Base-by-base conservation (phyloP, 2,329 filamentous ascomycete species). In the Daldinia eschscholtzii region DNA sequence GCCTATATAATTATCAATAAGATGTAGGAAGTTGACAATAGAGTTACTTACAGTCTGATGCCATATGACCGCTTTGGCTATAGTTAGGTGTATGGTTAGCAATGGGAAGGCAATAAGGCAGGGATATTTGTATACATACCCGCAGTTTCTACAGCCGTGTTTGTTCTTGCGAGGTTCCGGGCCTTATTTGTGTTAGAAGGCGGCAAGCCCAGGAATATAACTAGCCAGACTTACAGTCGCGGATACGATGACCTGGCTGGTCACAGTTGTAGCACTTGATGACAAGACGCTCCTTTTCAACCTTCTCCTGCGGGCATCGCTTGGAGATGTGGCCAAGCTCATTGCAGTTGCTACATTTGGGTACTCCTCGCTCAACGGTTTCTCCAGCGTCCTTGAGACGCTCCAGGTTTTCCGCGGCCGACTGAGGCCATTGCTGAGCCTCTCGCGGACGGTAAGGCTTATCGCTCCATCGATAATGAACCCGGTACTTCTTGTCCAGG, bases 71-170 rank as follows among this genome's bases (percentile, higher is more conserved):
- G 23, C 80, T 79, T 79, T 88, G 79, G 6, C 84, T 77, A 67
- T 44, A 70, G 44, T 65, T 26, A 33, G 53, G 7, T 0, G 37
- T 71, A 67, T 50, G 55, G 46, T 73, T 61, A 65, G 63, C 23
- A 26, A 52, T 37, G 20, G 28, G 12, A 18, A 9, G 23, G 4
- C 12, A 30, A 23, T 42, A 1, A 1, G 6, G 1, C 26, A 30
- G 37, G 28, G 13, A 52, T 52, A 5, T 4, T 7, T 23, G 77
- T 79, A 66, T 72, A 84, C 83, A 86, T 76, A 76, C 75, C 72
- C 87, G 81, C 90, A 92, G 76, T 92, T 92, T 77, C 86, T 88
- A 85, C 91, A 92, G 6, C 88, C 88, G 71, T 86, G 89, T 64
- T 83, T 89, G 81, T 91, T 87, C 33, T 88, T 80, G 57, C 91